Base-by-base conservation (phyloP, 805 yeast genomes). In the Scheffersomyces lignosus region DNA sequence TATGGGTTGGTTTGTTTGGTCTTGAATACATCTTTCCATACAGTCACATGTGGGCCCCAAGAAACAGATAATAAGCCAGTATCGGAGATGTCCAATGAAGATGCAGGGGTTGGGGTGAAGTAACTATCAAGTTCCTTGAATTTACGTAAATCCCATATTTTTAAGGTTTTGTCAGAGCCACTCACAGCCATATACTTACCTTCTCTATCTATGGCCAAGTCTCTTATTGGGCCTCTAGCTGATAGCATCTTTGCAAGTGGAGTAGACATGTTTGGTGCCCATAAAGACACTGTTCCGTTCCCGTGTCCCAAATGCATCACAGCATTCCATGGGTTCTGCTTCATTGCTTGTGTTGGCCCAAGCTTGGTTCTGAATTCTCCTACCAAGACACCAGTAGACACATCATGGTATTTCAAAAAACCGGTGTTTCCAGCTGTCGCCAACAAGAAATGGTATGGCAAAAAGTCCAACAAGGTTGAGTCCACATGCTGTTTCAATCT, bases 291-390 rank as follows among this genome's bases (percentile, higher is more conserved):
- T 5, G 88, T 82, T 41, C 99, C 99, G 54, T 87, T 91, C 7
- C 85, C 77, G 56, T 90, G 97, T 23, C 99, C 99, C 40, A 89
- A 71, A 59, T 93, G 95, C 69, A 90, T 80, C 12, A 91, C 86
- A 0, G 97, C 99, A 58, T 93, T 93, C 85, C 95, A 88, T 3
- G 96, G 96, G 57, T 91, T 93, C 51, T 87, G 96, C 34, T 83
- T 70, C 89, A 91, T 80, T 5, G 91, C 75, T 32, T 82, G 81
- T 0, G 96, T 85, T 14, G 98, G 95, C 1, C 99, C 99, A 45
- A 87, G 62, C 59, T 85, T 88, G 6, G 97, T 89, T 56, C 90
- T 76, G 20, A 81, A 67, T 59, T 93, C 98, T 29, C 88, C 73
- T 1, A 90, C 93, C 23, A 88, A 66, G 31, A 73, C 77, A 43